Evolutionary conservation across 2,329 filamentous ascomycete genomes (phyloP), one percentile per base, ranked within the genome.

Genomic region (Ophiostoma piceae): DNA sequence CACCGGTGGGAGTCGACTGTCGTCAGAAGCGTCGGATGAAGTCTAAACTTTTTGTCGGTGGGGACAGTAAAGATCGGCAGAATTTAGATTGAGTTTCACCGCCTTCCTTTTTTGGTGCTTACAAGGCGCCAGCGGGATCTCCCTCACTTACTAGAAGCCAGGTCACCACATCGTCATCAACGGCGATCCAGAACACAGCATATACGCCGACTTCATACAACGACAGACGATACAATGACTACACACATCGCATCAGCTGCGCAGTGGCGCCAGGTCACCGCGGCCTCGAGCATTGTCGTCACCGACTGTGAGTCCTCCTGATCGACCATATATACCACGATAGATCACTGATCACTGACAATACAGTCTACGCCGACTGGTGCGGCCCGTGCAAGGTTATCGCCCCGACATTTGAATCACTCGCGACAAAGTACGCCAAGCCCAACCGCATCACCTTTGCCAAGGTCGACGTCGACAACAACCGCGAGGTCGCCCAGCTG

Each of bases 311-410:
- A 39, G 73, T 72, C 8, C 32, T 11, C 16, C 2, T 19, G 7
- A 69, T 32, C 39, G 67, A 41, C n/a, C 35, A 35, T 35, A 4
- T 16, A 2, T 16, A 19, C 29, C 14, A 9, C 14, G 29, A n/a
- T 19, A 5, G 8, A 41, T 8, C 2, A 62, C 68, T 71, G 8
- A 41, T 8, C 2, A 62, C 68, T 71, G 69, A 72, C 41, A 9
- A 1, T 26, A 22, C 29, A 96, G 92, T 97, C 84, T 96, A 95
- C 77, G 94, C 94, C 79, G 91, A 96, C 81, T 97, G 92, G 92
- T 98, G 93, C 79, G 91, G 90, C 70, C 93, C 94, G 76, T 97
- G 94, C 86, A 96, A 96, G 82, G 87, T 90, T 78, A 96, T 98
- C 74, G 92, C 92, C 67, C 94, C 94, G 26, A 87, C 91, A 70